Percentiles rank a stretch among this genome's conserved stretches.
These are phyloP conservation scores for Fusarium buxicola DNA, from an alignment of 2,329 filamentous ascomycete species.

Conservation along the genomic window DNA sequence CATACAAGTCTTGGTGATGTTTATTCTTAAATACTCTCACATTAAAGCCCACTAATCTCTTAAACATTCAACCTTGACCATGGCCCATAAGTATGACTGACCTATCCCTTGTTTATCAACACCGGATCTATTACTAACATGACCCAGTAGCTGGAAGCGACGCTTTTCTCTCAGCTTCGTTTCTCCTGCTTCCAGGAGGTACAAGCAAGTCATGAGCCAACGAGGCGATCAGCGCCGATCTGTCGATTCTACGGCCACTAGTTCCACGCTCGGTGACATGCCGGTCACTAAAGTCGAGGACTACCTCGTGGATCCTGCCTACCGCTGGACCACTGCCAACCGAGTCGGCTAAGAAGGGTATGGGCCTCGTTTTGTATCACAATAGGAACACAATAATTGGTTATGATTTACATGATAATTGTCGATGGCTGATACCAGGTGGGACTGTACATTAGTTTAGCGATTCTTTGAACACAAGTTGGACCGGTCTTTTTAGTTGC, in stretches of 20 bases:
- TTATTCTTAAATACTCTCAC: neutral
- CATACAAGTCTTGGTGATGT: neutral
- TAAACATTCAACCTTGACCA: neutral
- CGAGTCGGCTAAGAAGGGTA: neutral
- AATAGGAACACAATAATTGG: neutral
- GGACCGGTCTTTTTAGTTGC: neutral
- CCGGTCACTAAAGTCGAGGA: conserved; percentile 15
- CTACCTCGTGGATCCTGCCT: conserved; percentile 13
- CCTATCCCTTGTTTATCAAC: rapidly evolving
- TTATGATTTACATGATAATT: too few species aligned
- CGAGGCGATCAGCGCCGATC: conserved; percentile 5
- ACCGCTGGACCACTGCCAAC: conserved; percentile 32
- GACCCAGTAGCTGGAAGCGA: neutral
- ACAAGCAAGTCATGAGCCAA: conserved; percentile 24
- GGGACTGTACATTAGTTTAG: neutral
- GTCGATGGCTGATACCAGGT: neutral
- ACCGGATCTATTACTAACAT: neutral
- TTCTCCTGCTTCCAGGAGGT: conserved; percentile 12
- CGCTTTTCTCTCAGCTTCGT: conserved; percentile 26
- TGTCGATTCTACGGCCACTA: conserved; percentile 11
- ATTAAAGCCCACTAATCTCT: too few species aligned
- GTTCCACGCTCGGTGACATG: conserved; percentile 13
- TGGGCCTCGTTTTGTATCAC: too few species aligned
- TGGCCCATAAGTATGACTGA: conserved; percentile 16
- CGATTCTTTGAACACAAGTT: neutral